These are phyloP conservation scores for Sicyos baderoa DNA, from an alignment of 306 rosid genomes.

Conservation along the genomic window DNA sequence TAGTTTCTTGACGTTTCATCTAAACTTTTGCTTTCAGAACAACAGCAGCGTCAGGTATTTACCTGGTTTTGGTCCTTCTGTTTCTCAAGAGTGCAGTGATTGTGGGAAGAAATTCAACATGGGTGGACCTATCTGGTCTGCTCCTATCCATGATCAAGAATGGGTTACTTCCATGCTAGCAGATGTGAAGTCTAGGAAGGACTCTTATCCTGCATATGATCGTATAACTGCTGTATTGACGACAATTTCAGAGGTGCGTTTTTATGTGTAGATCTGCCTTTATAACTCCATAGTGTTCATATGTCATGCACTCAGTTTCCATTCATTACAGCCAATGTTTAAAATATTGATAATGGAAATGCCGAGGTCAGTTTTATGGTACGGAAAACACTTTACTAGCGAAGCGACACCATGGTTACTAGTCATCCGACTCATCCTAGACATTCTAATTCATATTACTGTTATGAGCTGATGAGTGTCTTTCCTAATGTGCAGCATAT, in stretches of 20 bases:
- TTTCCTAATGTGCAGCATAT: not conserved
- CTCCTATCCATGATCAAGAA: slow-evolving; percentile 90
- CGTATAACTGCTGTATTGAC: slow-evolving; percentile 84
- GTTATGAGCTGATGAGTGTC: not conserved
- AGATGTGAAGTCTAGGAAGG: slow-evolving; percentile 58
- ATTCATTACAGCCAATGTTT: no score
- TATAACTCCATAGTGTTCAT: not conserved
- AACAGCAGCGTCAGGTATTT: slow-evolving; percentile 69
- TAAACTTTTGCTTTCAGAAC: slow-evolving; percentile 44
- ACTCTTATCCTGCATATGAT: slow-evolving; percentile 73
- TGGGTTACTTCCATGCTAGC: slow-evolving; percentile 78
- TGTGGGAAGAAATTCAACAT: slow-evolving; percentile 86
- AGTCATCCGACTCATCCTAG: no score
- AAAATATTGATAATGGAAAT: no score
- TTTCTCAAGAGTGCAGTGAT: slow-evolving; percentile 79
- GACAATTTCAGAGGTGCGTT: slow-evolving; percentile 73
- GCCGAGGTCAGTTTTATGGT: no score
- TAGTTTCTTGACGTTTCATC: slow-evolving; percentile 14
- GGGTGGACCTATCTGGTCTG: slow-evolving; percentile 99
- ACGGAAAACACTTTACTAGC: no score
- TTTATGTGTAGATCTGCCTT: not conserved
- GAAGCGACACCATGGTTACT: no score
- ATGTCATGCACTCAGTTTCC: not conserved
- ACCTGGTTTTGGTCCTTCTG: slow-evolving; percentile 85
- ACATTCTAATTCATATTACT: not conserved